A percentile compares a stretch with the other conserved stretches of the same genome.
Conservation (phyloP, 1,284 basidiomycete genomes). For the Trametes sp. region DNA sequence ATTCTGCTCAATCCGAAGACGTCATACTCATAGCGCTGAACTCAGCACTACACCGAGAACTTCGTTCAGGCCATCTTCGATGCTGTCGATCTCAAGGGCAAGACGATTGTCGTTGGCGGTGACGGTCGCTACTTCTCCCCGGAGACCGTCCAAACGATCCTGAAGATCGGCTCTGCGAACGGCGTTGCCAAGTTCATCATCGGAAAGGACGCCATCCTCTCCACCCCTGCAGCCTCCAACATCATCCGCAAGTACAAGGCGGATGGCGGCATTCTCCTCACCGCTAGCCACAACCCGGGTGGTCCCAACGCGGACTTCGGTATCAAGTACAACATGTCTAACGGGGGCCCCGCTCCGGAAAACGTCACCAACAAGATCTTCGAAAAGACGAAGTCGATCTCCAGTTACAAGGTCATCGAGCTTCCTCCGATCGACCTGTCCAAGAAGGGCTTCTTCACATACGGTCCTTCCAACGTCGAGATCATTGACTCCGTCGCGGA, state of each 20-base stretch:
- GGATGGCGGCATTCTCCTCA: conserved; percentile 95
- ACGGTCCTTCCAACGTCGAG: conserved; percentile 86
- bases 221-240: conserved; percentile 96
- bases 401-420: conserved; percentile 87
- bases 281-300: conserved; percentile 98
- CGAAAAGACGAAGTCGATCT: conserved; percentile 89
- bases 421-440: conserved; percentile 75
- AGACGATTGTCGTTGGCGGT: conserved; percentile 95
- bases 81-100: conserved; percentile 83
- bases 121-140: conserved; percentile 96
- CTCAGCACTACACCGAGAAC: conserved; percentile 97
- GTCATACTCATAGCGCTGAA: conserved; percentile 18
- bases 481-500: conserved; percentile 96
- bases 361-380: conserved; percentile 94
- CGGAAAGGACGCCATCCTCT: conserved; percentile 91
- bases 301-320: conserved; percentile 98
- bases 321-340: conserved; percentile 98
- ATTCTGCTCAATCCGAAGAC: neutral
- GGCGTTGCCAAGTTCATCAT: conserved; percentile 90
- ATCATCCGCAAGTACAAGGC: conserved; percentile 96
- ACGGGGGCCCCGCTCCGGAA: conserved; percentile 97
- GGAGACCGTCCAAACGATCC: conserved; percentile 90
- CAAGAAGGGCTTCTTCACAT: conserved; percentile 81
- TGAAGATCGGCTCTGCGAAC: conserved; percentile 92
- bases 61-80: conserved; percentile 96